Evolutionary conservation across 495 filamentous ascomycete species (phyloP).

Genomic region (Hypomontagnella submonticulosa): DNA sequence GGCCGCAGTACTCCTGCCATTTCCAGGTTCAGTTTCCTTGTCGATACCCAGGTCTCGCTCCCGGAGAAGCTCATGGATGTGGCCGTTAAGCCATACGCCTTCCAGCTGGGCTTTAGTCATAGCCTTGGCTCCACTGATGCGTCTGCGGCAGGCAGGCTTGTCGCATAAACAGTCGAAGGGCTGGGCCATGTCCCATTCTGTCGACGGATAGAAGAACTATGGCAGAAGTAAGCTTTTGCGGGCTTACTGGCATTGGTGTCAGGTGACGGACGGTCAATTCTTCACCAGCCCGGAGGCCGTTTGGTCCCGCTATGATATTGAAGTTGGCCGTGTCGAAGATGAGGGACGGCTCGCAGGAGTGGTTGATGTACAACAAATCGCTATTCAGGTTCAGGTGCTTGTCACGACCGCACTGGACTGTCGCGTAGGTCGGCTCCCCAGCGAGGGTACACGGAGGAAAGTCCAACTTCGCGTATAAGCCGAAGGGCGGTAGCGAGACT

Average conservation of each 20-base stretch:
- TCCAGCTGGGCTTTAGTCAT: slow-evolving; percentile 60
- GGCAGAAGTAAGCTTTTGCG: slow-evolving; percentile 34
- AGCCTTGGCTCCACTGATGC: slow-evolving; percentile 64
- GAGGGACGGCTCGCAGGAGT: slow-evolving; percentile 75
- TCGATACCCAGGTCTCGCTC: slow-evolving; percentile 42
- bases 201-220: slow-evolving; percentile 79
- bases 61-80: slow-evolving; percentile 63
- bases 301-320: slow-evolving; percentile 69
- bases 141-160: slow-evolving; percentile 59
- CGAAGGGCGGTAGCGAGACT: slow-evolving; percentile 70
- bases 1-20: slow-evolving; percentile 29
- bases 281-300: slow-evolving; percentile 67
- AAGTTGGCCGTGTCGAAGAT: slow-evolving; percentile 74
- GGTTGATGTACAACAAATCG: slow-evolving; percentile 80
- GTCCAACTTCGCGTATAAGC: slow-evolving; percentile 63
- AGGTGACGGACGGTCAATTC: slow-evolving; percentile 65
- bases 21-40: slow-evolving; percentile 26
- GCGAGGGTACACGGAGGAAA: slow-evolving; percentile 67
- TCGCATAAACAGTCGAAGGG: slow-evolving; percentile 75
- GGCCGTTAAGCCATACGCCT: slow-evolving; percentile 64
- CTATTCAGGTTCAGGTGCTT: slow-evolving; percentile 78
- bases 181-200: slow-evolving; percentile 81
- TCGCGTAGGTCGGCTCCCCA: slow-evolving; percentile 69
- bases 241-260: slow-evolving; percentile 18
- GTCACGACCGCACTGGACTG: slow-evolving; percentile 70